Evolutionary conservation across 768 basidiomycete species (phyloP).

Genomic region (Pulveroboletus sp.): DNA sequence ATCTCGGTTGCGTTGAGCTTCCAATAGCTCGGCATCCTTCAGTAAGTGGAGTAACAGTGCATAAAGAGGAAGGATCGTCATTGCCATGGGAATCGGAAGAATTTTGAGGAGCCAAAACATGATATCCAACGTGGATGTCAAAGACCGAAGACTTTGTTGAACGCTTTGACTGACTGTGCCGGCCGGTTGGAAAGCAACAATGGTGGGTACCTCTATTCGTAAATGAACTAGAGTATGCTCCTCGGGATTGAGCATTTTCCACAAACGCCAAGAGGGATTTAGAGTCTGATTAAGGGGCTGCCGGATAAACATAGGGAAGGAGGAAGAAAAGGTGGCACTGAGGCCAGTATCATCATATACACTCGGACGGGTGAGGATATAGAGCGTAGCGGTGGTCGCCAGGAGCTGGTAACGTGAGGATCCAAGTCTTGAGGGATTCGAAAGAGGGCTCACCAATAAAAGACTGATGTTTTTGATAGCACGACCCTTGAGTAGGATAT

Average conservation of each 20-base stretch:
- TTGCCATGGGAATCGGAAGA: conserved; percentile 79
- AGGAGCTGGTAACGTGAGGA: conserved; percentile 52
- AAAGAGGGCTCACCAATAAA: conserved; percentile 55
- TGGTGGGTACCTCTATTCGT: conserved; percentile 75
- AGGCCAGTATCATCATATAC: conserved; percentile 28
- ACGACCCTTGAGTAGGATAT: conserved; percentile 58
- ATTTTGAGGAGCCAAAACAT: conserved; percentile 79
- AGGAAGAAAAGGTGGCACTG: conserved; percentile 13
- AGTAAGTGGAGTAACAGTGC: conserved; percentile 79
- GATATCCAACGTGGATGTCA: conserved; percentile 50
- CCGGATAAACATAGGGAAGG: conserved; percentile 35
- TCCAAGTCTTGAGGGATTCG: not conserved
- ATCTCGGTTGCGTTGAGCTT: conserved; percentile 71
- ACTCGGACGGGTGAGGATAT: conserved; percentile 64
- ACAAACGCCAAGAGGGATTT: conserved; percentile 64
- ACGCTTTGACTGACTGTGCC: conserved; percentile 23
- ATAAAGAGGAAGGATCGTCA: conserved; percentile 73
- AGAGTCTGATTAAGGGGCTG: conserved; percentile 29
- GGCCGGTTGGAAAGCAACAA: conserved; percentile 62
- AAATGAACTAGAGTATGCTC: conserved; percentile 68
- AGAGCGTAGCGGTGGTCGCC: conserved; percentile 71
- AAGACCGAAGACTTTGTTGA: conserved; percentile 39
- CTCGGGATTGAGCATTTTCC: conserved; percentile 74
- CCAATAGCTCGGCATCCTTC: conserved; percentile 88
- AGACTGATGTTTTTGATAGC: conserved; percentile 78